Base-by-base conservation (phyloP, 1,139 yeast species). In the Candida dubliniensis region DNA sequence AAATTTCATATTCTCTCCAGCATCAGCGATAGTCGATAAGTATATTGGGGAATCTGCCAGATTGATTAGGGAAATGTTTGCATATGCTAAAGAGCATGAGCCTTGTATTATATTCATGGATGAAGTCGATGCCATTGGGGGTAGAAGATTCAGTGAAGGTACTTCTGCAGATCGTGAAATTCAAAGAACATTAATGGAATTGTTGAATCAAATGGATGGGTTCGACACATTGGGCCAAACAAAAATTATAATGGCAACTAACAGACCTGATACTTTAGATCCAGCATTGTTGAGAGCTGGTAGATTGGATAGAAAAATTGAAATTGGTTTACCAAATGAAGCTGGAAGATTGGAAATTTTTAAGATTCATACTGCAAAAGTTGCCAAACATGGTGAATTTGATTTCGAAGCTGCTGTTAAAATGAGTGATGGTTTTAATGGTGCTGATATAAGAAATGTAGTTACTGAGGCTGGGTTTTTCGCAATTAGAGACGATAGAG, bases 241-340 rank as follows among this genome's bases (percentile, higher is more conserved):
- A 2, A 95, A 95, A 73, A 91, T 95, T 44, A 95, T 95, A 58
- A 95, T 95, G 99, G 99, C 99, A 31, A 95, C 99, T 24, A 95
- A 95, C 67, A 82, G 99, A 69, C 99, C 99, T 10, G 99, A 95
- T 65, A 93, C 99, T 9, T 77, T 95, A 54, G 99, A 95, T 66
- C 99, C 99, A n/a, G 99, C 99, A 2, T 76, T 95, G 57, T 77
- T 95, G 56, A 87, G 99, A 74, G 98, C 99, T 3, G 99, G 99
- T 55, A 85, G 99, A 73, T 81, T 95, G 62, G 99, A 95, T 67
- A 81, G 99, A 64, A 95, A 95, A 69, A 89, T 95, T 58, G 99
- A 95, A 69, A 93, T 95, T 54, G 89, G 95, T 30, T 75, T 95
- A 61, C 99, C 99, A 25, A 95, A 95, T 63, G 99, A 95, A 70